These are phyloP conservation scores for Termitomyces sp. DNA, from an alignment of 768 basidiomycete genomes.

Conservation along the genomic window DNA sequence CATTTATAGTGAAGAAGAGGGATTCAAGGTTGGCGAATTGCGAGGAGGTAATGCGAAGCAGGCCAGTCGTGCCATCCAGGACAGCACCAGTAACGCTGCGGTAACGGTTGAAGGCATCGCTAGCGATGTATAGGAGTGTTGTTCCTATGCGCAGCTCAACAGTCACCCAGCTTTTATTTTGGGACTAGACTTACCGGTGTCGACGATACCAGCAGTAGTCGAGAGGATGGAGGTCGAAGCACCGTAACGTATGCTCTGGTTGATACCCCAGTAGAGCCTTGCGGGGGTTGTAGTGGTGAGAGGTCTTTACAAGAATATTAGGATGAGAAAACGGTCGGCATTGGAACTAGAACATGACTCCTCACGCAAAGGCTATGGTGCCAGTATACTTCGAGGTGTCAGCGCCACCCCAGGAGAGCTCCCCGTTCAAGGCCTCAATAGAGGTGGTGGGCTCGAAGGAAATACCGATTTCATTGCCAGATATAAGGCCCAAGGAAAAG, in stretches of 20 bases:
- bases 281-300: constrained; percentile 43
- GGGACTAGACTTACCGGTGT: constrained; percentile 36
- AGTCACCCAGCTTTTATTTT: not conserved
- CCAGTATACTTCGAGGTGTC: constrained; percentile 40
- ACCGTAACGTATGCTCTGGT: constrained; percentile 52
- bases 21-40: constrained; percentile 48
- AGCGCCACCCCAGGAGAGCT: constrained; percentile 49
- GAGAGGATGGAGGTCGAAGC: constrained; percentile 35
- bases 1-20: constrained; percentile 50
- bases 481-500: constrained; percentile 33
- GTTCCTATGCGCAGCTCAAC: constrained; percentile 26
- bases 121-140: constrained; percentile 45
- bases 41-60: constrained; percentile 42
- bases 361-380: constrained; percentile 35
- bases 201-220: constrained; percentile 51
- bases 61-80: constrained; percentile 31
- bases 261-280: constrained; percentile 52
- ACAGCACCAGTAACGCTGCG: constrained; percentile 37
- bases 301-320: constrained; percentile 23
- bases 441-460: constrained; percentile 45
- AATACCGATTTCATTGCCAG: constrained; percentile 37
- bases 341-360: constrained; percentile 2
- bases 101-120: constrained; percentile 39
- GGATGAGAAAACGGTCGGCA: not conserved
- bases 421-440: constrained; percentile 36